phyloP scores from a whole-genome alignment of 2,329 filamentous ascomycete genomes.

The Colletotrichum gloeosporioides region DNA sequence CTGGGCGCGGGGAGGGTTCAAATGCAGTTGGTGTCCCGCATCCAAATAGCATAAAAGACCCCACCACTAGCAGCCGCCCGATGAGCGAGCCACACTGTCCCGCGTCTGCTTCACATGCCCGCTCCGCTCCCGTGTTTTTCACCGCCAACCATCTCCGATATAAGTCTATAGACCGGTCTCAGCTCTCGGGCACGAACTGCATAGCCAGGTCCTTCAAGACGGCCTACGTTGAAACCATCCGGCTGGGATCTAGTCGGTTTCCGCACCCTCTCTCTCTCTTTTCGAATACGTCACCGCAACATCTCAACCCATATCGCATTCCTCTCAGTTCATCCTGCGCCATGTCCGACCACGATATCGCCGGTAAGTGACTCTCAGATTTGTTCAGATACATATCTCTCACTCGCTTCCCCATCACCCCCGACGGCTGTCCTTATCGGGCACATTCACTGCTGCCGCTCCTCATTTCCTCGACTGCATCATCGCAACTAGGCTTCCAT shows the following conservation, averaged over 20 bases:
- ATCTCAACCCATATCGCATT: not conserved
- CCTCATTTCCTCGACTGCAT: not conserved
- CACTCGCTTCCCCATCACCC: not conserved
- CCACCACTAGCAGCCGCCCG: conserved; percentile 1
- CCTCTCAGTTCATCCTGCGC: not conserved
- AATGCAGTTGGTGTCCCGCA: conserved; percentile 18
- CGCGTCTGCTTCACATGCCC: conserved; percentile 6
- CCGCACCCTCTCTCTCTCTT: not conserved
- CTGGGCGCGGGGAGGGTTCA: conserved; percentile 1
- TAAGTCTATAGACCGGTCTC: not conserved
- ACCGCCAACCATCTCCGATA: not conserved
- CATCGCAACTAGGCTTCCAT: not conserved
- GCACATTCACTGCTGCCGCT: not conserved
- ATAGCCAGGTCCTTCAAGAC: not conserved
- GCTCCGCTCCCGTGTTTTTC: not conserved
- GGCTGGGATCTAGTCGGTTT: not conserved
- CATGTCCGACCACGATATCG: conserved; percentile 73
- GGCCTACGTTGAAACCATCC: not conserved
- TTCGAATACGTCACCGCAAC: not conserved
- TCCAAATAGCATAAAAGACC: conserved; percentile 18
- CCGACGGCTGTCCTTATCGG: not conserved
- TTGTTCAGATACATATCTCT: rapidly evolving
- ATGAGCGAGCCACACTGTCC: not conserved
- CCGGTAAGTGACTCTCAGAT: conserved; percentile 54
- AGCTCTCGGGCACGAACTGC: not conserved